phyloP scores from a whole-genome alignment of 1,284 basidiomycete species.

The Lentinula novae-zelandiae region DNA sequence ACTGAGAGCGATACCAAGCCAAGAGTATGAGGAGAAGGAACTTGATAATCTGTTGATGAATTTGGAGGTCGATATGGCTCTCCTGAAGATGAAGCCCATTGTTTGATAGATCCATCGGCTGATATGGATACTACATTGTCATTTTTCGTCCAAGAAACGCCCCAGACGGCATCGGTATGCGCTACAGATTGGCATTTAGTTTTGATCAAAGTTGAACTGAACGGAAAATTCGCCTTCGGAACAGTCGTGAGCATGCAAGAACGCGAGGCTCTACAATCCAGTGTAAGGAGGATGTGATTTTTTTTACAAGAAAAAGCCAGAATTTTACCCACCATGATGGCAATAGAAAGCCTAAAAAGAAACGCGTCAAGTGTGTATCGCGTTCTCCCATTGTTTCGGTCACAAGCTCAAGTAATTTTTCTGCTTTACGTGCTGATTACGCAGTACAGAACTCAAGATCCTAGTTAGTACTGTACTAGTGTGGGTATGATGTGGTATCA shows the following conservation, averaged over 20 bases:
- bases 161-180: constrained; percentile 70
- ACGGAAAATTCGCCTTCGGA: constrained; percentile 50
- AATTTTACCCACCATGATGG: background rate
- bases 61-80: constrained; percentile 54
- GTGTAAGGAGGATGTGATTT: background rate
- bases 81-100: constrained; percentile 64
- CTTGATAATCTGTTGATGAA: constrained; percentile 11
- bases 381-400: background rate
- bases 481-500: too few species aligned
- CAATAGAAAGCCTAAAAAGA: background rate
- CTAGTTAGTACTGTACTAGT: too few species aligned
- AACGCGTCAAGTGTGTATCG: background rate
- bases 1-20: constrained; percentile 72
- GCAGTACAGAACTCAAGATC: background rate
- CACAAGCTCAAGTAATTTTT: background rate
- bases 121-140: constrained; percentile 67
- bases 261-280: constrained; percentile 60
- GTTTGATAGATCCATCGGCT: constrained; percentile 71
- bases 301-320: background rate
- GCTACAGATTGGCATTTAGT: constrained; percentile 44
- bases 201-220: background rate
- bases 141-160: constrained; percentile 67
- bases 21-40: constrained; percentile 67
- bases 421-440: background rate
- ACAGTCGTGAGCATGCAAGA: constrained; percentile 65